Evolutionary conservation across 2,329 filamentous ascomycete genomes (phyloP).

Genomic region (Microsporum canis): DNA sequence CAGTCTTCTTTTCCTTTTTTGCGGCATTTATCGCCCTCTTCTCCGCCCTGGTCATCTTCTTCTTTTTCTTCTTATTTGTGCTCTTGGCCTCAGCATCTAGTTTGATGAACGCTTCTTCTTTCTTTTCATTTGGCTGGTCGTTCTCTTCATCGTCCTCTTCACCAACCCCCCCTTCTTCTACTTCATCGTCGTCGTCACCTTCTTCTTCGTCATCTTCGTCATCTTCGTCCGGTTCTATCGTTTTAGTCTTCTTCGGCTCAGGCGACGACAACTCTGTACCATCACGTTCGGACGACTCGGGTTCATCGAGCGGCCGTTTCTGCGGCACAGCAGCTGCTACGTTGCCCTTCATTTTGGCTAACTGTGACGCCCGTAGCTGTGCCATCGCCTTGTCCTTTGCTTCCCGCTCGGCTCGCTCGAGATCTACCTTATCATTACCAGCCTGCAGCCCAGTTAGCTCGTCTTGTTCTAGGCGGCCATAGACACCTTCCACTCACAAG

Average conservation of each 20-base stretch:
- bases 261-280: background rate
- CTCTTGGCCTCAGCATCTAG: background rate
- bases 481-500: constrained; percentile 44
- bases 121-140: background rate
- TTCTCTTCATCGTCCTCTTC: background rate
- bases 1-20: constrained; percentile 9
- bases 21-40: constrained; percentile 16
- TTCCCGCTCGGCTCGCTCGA: constrained; percentile 39
- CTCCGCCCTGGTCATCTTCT: constrained; percentile 33
- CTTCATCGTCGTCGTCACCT: constrained; percentile 14
- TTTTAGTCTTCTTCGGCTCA: constrained; percentile 21
- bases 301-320: constrained; percentile 8
- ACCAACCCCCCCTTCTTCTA: background rate
- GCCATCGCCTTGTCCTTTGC: constrained; percentile 42
- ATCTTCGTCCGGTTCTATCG: constrained; percentile 19
- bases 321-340: constrained; percentile 14
- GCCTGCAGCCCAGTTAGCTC: constrained; percentile 20
- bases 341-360: constrained; percentile 28
- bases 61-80: constrained; percentile 17
- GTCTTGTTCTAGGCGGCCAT: background rate
- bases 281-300: background rate
- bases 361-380: constrained; percentile 36
- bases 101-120: background rate
- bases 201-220: constrained; percentile 21
- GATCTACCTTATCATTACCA: constrained; percentile 42